Base-by-base conservation (phyloP, 768 basidiomycete species). In the Boletus rubroflammeus region DNA sequence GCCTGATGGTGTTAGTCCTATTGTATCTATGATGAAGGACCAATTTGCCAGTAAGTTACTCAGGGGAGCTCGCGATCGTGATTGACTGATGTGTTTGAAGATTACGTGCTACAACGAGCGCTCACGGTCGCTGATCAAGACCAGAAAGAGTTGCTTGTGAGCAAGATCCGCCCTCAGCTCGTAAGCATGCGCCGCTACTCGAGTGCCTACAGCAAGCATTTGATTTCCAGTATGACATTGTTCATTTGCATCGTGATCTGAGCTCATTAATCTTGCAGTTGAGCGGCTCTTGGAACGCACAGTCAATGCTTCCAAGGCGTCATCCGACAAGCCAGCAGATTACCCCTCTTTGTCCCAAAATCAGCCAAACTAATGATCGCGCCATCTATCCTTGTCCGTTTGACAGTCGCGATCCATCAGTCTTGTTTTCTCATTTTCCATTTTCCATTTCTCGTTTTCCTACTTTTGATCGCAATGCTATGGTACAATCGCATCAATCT, bases 81-180 rank as follows among this genome's bases (percentile, higher is more conserved):
- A 38, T 44, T 59, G 26, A 57, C 52, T 23, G 31, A 54, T 34
- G 25, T 21, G 1, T 42, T 32, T 6, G 13, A 53, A 93, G 90
- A 93, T 69, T 94, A 93, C 66, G 92, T 94, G 54, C 78, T 93
- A 41, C 92, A 93, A 67, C 81, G 87, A 29, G 88, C 90, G 2
- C 73, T 95, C 50, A 73, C 73, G 21, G 79, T 86, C 19, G 84
- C 81, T 5, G 86, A 86, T 57, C 83, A 80, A 15, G 81, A 87
- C 25, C 93, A 95, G 72, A 82, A 81, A 68, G 84, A 86, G 46
- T 67, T 69, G 11, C 70, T 95, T 32, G 80, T 85, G 58, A 75
- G 67, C 55, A 78, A 79, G 60, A 82, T 92, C 29, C 79, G 81
- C 35, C 82, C 85, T 19, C 82, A 91, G 57, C 75, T 95, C 25